Evolutionary conservation across 2,329 filamentous ascomycete genomes (phyloP).

Genomic region (Davidsoniella virescens): DNA sequence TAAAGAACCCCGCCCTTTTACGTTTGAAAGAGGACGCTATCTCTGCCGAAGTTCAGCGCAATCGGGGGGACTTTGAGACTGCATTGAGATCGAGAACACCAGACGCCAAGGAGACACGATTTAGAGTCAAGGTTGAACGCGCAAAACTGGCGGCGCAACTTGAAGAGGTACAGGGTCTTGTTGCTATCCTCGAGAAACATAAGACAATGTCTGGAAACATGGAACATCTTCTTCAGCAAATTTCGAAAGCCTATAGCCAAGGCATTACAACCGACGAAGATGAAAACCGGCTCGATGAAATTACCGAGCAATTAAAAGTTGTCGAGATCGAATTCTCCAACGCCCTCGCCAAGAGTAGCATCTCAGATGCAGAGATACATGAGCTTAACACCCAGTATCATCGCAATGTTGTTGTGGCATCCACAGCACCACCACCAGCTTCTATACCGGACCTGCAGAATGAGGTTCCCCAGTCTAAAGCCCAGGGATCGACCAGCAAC

Average conservation of each 20-base stretch:
- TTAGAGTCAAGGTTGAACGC: constrained; percentile 33
- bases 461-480: not conserved
- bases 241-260: constrained; percentile 34
- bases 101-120: constrained; percentile 26
- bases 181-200: constrained; percentile 27
- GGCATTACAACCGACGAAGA: constrained; percentile 35
- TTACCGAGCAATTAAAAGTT: constrained; percentile 26
- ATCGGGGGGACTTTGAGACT: constrained; percentile 30
- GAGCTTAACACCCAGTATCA: constrained; percentile 5
- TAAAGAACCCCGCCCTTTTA: constrained; percentile 20
- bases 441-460: not conserved
- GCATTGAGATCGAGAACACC: constrained; percentile 30
- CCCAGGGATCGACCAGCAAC: not conserved
- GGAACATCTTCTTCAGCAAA: constrained; percentile 29
- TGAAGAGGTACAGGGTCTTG: constrained; percentile 26
- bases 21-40: constrained; percentile 23
- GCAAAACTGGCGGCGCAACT: constrained; percentile 31
- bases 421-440: constrained; percentile 1
- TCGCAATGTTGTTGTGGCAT: constrained; percentile 1
- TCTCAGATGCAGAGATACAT: constrained; percentile 3
- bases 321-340: constrained; percentile 7
- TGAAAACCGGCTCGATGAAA: constrained; percentile 31
- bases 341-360: constrained; percentile 1
- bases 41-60: constrained; percentile 28
- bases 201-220: constrained; percentile 26